Percentiles rank a stretch among this genome's conserved stretches.
Evolutionary conservation across 306 rosid genomes (phyloP).

Genomic region (Luffa acutangula): DNA sequence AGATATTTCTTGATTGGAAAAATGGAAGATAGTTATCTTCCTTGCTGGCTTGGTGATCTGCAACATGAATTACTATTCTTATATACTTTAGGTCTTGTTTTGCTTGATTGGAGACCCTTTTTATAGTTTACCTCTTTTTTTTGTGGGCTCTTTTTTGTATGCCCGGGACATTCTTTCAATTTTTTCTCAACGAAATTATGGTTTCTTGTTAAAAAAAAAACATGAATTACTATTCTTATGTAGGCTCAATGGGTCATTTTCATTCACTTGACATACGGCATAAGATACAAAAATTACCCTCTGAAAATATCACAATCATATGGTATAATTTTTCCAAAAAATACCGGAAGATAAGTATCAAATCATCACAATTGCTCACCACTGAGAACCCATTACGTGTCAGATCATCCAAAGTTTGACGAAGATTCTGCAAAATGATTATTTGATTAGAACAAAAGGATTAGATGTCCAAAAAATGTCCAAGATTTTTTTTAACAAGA

Average conservation of each 20-base stretch:
- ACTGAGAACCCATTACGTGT: constrained; percentile 82
- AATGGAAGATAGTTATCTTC: neutral
- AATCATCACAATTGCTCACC: constrained; percentile 31
- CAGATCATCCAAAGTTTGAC: constrained; percentile 90
- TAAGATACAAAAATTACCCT: neutral
- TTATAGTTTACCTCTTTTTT: too few relatives aligned
- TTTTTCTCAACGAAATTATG: too few relatives aligned
- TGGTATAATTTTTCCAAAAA: neutral
- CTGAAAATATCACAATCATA: neutral
- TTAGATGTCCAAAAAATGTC: constrained; percentile 7
- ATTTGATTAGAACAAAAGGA: constrained; percentile 13
- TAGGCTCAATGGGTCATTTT: neutral
- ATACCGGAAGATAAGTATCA: neutral
- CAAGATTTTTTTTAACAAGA: neutral
- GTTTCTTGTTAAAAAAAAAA: neutral
- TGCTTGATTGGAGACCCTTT: too few relatives aligned
- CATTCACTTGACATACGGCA: neutral
- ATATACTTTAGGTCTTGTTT: too few relatives aligned
- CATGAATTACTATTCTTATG: neutral
- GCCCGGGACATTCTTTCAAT: too few relatives aligned
- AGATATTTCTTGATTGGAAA: neutral
- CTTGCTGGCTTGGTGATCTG: neutral
- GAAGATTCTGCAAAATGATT: constrained; percentile 65
- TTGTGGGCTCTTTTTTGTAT: too few relatives aligned
- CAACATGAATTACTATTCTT: neutral